Percentiles rank a stretch among this genome's conserved stretches.
phyloP scores from a whole-genome alignment of 2,329 filamentous ascomycete genomes.

The Proliferodiscus dingleyae region DNA sequence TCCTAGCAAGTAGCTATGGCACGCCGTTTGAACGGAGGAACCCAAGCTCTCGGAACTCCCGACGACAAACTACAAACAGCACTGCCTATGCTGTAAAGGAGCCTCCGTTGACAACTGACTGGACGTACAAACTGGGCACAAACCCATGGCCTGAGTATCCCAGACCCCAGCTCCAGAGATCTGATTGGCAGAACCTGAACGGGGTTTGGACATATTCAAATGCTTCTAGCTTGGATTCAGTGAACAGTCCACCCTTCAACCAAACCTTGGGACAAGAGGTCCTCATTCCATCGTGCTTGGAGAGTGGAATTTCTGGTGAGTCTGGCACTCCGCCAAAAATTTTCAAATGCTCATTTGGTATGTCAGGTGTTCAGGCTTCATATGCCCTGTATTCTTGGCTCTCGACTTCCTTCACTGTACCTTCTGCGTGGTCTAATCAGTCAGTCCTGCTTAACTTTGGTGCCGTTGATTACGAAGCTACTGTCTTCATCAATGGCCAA shows the following conservation, averaged over 20 bases:
- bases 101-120: constrained; percentile 39
- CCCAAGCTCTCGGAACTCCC: not conserved
- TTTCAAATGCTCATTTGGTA: not conserved
- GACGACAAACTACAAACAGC: not conserved
- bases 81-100: constrained; percentile 34
- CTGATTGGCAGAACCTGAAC: constrained; percentile 46
- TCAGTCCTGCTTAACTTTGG: constrained; percentile 43
- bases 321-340: not conserved
- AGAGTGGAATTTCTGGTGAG: constrained; percentile 44
- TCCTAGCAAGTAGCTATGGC: not conserved
- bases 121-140: constrained; percentile 43
- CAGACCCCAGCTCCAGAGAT: constrained; percentile 40
- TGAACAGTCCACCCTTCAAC: constrained; percentile 40
- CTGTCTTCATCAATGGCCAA: constrained; percentile 53
- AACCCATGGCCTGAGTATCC: constrained; percentile 47
- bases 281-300: constrained; percentile 48
- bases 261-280: constrained; percentile 40
- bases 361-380: constrained; percentile 37
- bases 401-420: constrained; percentile 43
- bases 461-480: constrained; percentile 47
- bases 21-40: not conserved
- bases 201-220: constrained; percentile 43
- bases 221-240: constrained; percentile 35
- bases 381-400: constrained; percentile 42
- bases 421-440: constrained; percentile 29